A percentile compares a stretch with the other conserved stretches of the same genome.
These are phyloP conservation scores for Exophiala aquamarina DNA, from an alignment of 2,329 filamentous ascomycete genomes.

Conservation along the genomic window DNA sequence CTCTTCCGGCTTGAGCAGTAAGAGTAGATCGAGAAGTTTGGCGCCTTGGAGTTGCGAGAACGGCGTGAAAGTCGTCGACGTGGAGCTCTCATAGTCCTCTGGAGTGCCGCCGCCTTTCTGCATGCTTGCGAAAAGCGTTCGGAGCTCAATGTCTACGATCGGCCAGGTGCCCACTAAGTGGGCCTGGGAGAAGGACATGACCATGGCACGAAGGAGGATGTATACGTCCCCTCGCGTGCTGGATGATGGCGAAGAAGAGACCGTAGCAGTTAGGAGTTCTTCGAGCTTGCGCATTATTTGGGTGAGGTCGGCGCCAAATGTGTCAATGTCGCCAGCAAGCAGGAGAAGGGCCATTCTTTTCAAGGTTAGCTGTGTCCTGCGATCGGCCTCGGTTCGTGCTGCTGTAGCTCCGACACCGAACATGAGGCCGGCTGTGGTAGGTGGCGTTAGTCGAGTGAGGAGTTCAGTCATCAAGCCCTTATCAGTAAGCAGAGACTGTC, in stretches of 20 bases:
- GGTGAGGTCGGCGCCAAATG: conserved; percentile 74
- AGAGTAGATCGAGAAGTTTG: conserved; percentile 86
- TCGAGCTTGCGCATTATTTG: conserved; percentile 78
- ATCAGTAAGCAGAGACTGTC: conserved; percentile 80
- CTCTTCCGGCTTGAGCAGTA: conserved; percentile 85
- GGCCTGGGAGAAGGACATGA: conserved; percentile 74
- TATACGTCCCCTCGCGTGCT: conserved; percentile 86
- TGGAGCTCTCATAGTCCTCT: conserved; percentile 68
- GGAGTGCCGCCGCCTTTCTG: conserved; percentile 22
- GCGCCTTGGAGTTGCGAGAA: conserved; percentile 79
- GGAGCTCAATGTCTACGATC: conserved; percentile 80
- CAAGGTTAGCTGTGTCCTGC: conserved; percentile 86
- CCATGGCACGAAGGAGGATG: conserved; percentile 79
- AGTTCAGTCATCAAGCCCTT: conserved; percentile 86
- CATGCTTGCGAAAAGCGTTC: conserved; percentile 67
- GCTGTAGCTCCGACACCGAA: conserved; percentile 97
- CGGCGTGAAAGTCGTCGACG: conserved; percentile 64
- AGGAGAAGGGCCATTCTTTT: conserved; percentile 78
- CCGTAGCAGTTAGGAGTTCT: conserved; percentile 79
- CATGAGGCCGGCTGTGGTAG: conserved; percentile 91
- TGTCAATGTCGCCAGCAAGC: conserved; percentile 73
- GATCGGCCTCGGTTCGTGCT: conserved; percentile 89
- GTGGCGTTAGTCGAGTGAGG: conserved; percentile 73
- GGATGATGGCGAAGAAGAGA: conserved; percentile 88
- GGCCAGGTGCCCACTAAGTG: conserved; percentile 89